Base-by-base conservation (phyloP, 768 basidiomycete species). In the Suillus cothurnatus region DNA sequence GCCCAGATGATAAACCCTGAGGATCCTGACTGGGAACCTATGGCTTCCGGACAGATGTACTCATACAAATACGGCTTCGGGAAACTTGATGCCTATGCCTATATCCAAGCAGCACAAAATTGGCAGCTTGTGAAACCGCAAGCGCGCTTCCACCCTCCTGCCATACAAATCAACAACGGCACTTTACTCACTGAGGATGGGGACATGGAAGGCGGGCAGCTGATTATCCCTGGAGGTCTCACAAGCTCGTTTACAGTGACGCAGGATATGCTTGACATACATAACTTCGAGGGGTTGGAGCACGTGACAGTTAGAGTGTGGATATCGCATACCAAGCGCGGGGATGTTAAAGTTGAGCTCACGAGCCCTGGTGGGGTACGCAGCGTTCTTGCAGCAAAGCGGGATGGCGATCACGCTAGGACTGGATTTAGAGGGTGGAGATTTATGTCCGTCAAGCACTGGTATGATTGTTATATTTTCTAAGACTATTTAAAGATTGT, bases 381-480 rank as follows among this genome's bases (percentile, higher is more conserved):
- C 73, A 97, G 95, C 73, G 82, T 98, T 17, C 78, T 99, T 47
- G 96, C 91, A 26, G 86, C 88, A 23, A 83, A 81, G 64, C 86
- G 97, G 67, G 71, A 81, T 39, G 81, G 81, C 15, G 97, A 99
- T 73, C 74, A 74, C 43, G 88, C 85, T 21, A 75, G 71, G 6
- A 83, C 81, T 11, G 97, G 97, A 11, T 97, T 85, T 75, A 86
- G 87, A n/a, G 96, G 94, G 0, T 99, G 97, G 97, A 90, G 85
- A n/a, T 99, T 99, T 75, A 99, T 98, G 95, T 87, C 88, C 38
- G 86, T 99, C 63, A 99, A 99, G 77, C 97, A 99, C 72, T 99
- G 97, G 97, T 96, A 64, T 28, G 77, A 62, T 62, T 11, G 38
- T 45, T 64, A 41, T 68, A 28, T 14, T 64, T 45, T 57, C 23